phyloP scores from a whole-genome alignment of 257 asterid genomes.

The Plectranthus barbatus region DNA sequence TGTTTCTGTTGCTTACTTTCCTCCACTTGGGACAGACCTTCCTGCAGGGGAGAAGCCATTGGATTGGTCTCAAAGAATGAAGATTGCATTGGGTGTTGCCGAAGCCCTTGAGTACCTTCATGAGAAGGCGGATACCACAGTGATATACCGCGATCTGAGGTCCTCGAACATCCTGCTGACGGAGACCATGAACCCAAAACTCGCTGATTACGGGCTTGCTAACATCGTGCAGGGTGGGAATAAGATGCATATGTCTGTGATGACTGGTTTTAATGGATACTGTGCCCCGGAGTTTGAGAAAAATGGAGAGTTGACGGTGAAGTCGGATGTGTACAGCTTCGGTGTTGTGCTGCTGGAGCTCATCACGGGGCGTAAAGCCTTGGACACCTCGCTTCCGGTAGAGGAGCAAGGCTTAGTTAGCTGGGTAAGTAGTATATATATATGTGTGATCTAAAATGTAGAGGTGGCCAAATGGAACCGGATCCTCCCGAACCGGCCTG shows the following conservation, averaged over 20 bases:
- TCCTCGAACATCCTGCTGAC: constrained; percentile 45
- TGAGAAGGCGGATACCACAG: constrained; percentile 45
- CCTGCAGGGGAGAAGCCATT: constrained; percentile 31
- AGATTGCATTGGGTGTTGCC: constrained; percentile 58
- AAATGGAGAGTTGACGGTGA: constrained; percentile 43
- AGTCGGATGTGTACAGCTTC: constrained; percentile 62
- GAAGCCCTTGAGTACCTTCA: constrained; percentile 60
- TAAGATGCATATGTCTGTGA: constrained; percentile 35
- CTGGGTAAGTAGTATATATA: constrained; percentile 39
- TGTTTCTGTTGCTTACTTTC: neutral
- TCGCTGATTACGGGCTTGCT: constrained; percentile 53
- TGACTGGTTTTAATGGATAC: constrained; percentile 42
- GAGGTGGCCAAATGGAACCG: too few relatives aligned
- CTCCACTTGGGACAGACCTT: constrained; percentile 28
- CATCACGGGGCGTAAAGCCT: constrained; percentile 58
- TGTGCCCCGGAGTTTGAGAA: constrained; percentile 62
- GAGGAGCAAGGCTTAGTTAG: constrained; percentile 54
- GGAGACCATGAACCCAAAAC: constrained; percentile 36
- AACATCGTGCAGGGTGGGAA: constrained; percentile 40
- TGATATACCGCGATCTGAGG: constrained; percentile 56
- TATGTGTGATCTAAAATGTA: too few relatives aligned
- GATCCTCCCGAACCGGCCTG: too few relatives aligned
- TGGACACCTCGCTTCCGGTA: constrained; percentile 36
- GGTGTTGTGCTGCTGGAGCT: constrained; percentile 64
- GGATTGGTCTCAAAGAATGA: constrained; percentile 58